Evolutionary conservation across 805 yeast genomes (phyloP), one percentile per base, ranked within the genome.

Genomic region (Starmerella floris): DNA sequence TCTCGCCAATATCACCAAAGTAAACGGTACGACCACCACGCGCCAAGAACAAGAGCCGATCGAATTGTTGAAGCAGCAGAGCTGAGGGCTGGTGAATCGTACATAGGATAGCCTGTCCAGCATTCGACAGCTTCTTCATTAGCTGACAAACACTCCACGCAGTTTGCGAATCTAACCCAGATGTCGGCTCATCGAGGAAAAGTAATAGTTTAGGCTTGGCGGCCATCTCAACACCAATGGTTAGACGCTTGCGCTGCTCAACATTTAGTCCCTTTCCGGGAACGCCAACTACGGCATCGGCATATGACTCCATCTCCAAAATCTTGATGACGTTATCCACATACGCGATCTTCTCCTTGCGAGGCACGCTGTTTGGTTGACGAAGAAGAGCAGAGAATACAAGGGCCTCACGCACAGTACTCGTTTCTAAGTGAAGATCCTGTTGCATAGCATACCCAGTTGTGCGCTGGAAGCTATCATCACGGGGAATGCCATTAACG

Each of bases 371-470:
- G n/a, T 62, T 58, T 13, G 84, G 81, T 61, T 77, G 84, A 62
- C 91, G 75, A 55, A 80, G 64, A 46, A 73, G 65, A 20, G 88
- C 88, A 36, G 84, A 73, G 60, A 80, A 81, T 40, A 68, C 64
- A 48, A 80, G 67, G 4, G 88, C 76, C 61, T 80, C 91, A 51
- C 85, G 72, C 15, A 80, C 88, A 31, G 88, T 77, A 16, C 77
- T 63, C 36, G 76, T 73, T 28, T 73, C 69, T 57, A 79, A 64
- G 60, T 80, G 91, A 50, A 80, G 63, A 67, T 80, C 88, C 56
- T 79, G 85, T 62, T 80, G 91, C 61, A 80, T 84, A 33, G 77
- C 84, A 58, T 79, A 80, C 43, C 91, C 91, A 56, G 82, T 79
- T 4, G 81, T 70, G 58, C 87, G 71, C 59, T 77, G 78, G 70